Evolutionary conservation across 495 filamentous ascomycete genomes (phyloP), one percentile per base, ranked within the genome.

Genomic region (Chaetomium fimeti): DNA sequence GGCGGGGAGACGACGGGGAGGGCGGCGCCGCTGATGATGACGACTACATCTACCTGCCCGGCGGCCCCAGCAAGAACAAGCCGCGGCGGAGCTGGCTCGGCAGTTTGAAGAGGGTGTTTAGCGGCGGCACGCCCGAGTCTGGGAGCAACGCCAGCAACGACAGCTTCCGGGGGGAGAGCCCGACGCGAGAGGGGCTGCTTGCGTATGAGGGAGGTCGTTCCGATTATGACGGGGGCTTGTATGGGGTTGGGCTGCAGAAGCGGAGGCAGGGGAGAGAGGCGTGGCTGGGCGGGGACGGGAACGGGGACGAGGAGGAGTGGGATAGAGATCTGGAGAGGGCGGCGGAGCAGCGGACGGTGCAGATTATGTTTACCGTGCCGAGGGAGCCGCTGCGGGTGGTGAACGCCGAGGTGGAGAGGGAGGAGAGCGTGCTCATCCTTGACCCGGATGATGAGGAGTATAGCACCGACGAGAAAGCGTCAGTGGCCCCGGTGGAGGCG

Each of bases 321-420:
- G 93, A 97, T 70, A 84, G 87, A 92, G 93, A 97, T 71, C 84
- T 97, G 40, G 93, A 97, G 73, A 84, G 84, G 51, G 91, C 91
- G 7, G 89, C 89, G 2, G 87, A 93, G 75, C 85, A 83, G 57
- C 75, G 92, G 49, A 83, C 91, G 18, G 93, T 98, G 64, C 93
- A 98, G 77, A 85, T 95, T 65, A 95, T 95, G 80, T 98, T 95
- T 74, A 96, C 92, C 1, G 91, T 96, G 62, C 93, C 93, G 54
- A 89, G 86, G 73, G 88, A 92, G 77, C 85, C 83, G 73, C 72
- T 98, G 68, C 80, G 93, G 56, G 91, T 98, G 15, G 92, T 97
- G 11, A 98, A 98, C 77, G 85, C 80, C 64, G 80, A 77, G 74
- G 77, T 76, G 61, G 79, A 75, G 77, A 80, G 72, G 65, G 78